Evolutionary conservation across 2,329 filamentous ascomycete genomes (phyloP).

Genomic region (Plenodomus tracheiphilus): DNA sequence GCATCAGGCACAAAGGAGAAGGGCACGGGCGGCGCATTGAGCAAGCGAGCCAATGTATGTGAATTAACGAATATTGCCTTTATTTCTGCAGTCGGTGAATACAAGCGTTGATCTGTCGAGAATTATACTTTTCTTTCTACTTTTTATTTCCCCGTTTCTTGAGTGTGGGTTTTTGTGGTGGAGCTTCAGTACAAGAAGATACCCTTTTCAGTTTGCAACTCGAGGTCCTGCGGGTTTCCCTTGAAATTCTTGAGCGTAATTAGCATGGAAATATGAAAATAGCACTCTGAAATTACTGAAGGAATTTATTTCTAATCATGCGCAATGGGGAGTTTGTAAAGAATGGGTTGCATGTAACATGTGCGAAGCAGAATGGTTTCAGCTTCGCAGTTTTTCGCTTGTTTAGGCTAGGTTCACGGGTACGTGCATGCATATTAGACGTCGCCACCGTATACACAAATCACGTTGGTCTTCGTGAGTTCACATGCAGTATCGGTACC

Average conservation of each 20-base stretch:
- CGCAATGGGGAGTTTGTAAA: neutral
- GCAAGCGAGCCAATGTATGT: constrained; percentile 23
- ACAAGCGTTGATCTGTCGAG: constrained; percentile 41
- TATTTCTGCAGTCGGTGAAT: constrained; percentile 41
- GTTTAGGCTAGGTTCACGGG: constrained; percentile 8
- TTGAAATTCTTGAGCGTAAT: constrained; percentile 6
- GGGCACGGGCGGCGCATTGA: neutral
- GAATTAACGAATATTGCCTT: constrained; percentile 24
- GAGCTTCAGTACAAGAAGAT: constrained; percentile 9
- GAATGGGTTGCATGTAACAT: neutral
- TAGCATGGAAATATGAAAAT: constrained; percentile 17
- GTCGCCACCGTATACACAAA: no score
- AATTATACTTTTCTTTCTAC: constrained; percentile 10
- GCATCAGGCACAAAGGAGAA: constrained; percentile 1
- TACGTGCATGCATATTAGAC: no score
- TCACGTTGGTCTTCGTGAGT: neutral
- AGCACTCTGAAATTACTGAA: no score
- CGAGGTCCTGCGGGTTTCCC: no score
- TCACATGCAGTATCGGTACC: neutral
- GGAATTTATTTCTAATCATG: constrained; percentile 7
- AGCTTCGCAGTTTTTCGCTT: constrained; percentile 17
- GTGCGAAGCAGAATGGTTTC: constrained; percentile 6
- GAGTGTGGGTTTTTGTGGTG: neutral
- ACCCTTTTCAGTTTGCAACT: constrained; percentile 10
- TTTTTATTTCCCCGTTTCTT: constrained; percentile 1